These are phyloP conservation scores for Ajuga reptans DNA, from an alignment of 305 asterid genomes.

Conservation along the genomic window DNA sequence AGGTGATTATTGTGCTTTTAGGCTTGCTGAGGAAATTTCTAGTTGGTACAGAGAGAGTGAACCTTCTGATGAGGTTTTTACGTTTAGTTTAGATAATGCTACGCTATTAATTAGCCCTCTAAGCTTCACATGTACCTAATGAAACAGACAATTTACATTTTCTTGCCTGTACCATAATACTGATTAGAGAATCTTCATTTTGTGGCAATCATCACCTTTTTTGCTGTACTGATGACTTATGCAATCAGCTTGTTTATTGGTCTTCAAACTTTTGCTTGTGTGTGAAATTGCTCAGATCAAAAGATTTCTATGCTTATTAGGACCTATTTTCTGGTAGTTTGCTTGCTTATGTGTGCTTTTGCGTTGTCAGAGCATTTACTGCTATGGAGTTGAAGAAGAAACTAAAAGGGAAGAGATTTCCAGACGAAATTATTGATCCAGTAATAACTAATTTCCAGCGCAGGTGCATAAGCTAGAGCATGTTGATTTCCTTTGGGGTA, in stretches of 20 bases:
- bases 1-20: neutral
- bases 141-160: neutral
- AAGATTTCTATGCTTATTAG: neutral
- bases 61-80: neutral
- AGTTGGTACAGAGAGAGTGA: neutral
- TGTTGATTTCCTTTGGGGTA: neutral
- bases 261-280: neutral
- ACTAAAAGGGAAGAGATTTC: constrained; percentile 48
- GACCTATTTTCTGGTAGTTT: neutral
- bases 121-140: neutral
- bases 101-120: neutral
- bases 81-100: neutral
- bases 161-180: neutral
- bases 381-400: constrained; percentile 72
- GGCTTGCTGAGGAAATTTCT: neutral
- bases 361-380: constrained; percentile 61
- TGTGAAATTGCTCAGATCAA: neutral
- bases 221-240: neutral
- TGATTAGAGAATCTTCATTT: neutral
- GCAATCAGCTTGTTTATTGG: constrained; percentile 5
- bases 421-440: constrained; percentile 42
- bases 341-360: neutral
- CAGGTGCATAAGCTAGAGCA: constrained; percentile 40
- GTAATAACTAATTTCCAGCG: constrained; percentile 57
- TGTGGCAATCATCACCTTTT: neutral